Conservation (phyloP, 2,329 filamentous ascomycete species). For the Allantophomopsis lycopodina region DNA sequence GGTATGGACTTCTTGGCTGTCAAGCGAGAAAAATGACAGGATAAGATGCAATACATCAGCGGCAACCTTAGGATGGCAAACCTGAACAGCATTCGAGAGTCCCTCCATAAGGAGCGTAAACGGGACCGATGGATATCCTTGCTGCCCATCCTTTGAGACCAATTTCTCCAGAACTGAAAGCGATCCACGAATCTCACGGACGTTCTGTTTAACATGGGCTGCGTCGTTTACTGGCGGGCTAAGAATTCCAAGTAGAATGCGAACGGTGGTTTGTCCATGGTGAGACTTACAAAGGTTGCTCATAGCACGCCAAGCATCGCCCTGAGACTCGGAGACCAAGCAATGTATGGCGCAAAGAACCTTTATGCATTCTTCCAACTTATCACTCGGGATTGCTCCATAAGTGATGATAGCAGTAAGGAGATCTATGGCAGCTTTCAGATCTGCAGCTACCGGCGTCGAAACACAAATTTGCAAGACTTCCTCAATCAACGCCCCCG, state of each 20-base stretch:
- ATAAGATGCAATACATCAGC: slow-evolving; percentile 22
- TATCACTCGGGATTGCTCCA: slow-evolving; percentile 49
- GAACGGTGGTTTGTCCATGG: slow-evolving; percentile 55
- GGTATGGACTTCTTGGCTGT: slow-evolving; percentile 35
- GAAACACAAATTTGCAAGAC: slow-evolving; percentile 54
- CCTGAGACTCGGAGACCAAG: slow-evolving; percentile 44
- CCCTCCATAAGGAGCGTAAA: slow-evolving; percentile 45
- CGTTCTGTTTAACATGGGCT: slow-evolving; percentile 33
- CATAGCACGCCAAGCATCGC: slow-evolving; percentile 56
- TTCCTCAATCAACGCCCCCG: slow-evolving; percentile 45
- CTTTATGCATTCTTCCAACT: slow-evolving; percentile 52
- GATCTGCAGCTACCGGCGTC: slow-evolving; percentile 49
- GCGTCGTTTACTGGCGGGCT: slow-evolving; percentile 30
- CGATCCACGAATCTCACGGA: slow-evolving; percentile 46
- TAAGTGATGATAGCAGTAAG: slow-evolving; percentile 62
- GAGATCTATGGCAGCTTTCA: slow-evolving; percentile 52
- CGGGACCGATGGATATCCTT: slow-evolving; percentile 45
- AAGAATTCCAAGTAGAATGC: slow-evolving; percentile 49
- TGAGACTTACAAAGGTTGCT: slow-evolving; percentile 61
- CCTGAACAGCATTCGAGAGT: slow-evolving; percentile 31
- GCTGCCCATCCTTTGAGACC: slow-evolving; percentile 41
- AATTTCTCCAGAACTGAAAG: slow-evolving; percentile 49
- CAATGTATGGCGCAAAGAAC: slow-evolving; percentile 61
- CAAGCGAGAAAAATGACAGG: slow-evolving; percentile 39
- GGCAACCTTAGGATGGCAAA: slow-evolving; percentile 17